These are phyloP conservation scores for Nannizzia gypsea DNA, from an alignment of 2,329 filamentous ascomycete genomes.

Conservation along the genomic window DNA sequence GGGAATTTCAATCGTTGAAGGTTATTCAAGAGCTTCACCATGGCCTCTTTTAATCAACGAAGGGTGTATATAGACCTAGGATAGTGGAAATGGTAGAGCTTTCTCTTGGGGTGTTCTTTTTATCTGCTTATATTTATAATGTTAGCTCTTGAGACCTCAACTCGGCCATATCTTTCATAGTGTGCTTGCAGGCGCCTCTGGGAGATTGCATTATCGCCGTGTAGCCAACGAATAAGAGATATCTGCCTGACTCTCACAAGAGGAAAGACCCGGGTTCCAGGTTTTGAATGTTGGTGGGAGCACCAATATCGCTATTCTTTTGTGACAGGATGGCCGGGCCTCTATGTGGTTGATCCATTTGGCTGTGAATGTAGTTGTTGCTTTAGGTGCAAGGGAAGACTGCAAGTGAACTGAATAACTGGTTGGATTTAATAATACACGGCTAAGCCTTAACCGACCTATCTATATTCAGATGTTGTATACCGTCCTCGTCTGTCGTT, in stretches of 20 bases:
- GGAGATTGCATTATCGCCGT: too few species aligned
- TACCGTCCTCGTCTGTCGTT: constrained; percentile 11
- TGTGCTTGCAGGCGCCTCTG: too few species aligned
- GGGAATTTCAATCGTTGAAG: too few species aligned
- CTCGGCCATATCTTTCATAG: too few species aligned
- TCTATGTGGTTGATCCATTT: neutral
- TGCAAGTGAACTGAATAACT: neutral
- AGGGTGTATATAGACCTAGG: neutral
- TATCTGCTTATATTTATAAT: neutral
- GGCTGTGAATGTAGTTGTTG: neutral
- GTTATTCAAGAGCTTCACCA: neutral
- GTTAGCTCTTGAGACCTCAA: neutral
- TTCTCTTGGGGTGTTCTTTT: neutral
- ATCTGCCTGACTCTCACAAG: too few species aligned
- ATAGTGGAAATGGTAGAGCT: neutral
- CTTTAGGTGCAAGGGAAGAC: neutral
- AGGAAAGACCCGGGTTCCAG: too few species aligned
- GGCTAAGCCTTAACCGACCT: constrained; percentile 9
- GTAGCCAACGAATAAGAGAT: too few species aligned
- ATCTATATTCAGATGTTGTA: constrained; percentile 12
- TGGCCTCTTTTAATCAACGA: neutral
- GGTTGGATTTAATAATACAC: constrained; percentile 2
- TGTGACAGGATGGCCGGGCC: neutral
- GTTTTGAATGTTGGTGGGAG: too few species aligned
- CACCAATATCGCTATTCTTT: neutral